Percentiles rank a stretch among this genome's conserved stretches.
Conservation (phyloP, 768 basidiomycete species). For the Leccinum disarticulatum region DNA sequence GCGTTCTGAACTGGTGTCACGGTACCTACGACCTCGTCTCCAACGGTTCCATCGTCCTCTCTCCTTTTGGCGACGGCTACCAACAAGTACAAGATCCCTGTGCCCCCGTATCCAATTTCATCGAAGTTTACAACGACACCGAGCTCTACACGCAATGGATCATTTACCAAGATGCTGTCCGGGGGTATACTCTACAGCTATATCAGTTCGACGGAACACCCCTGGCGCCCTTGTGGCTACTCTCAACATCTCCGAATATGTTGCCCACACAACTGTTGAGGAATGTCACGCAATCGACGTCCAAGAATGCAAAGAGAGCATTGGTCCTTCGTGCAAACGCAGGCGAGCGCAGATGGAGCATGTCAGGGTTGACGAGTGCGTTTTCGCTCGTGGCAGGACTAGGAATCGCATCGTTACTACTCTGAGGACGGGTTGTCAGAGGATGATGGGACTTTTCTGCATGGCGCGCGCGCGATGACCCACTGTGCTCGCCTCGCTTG, state of each 20-base stretch:
- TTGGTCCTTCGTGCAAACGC: slow-evolving; percentile 21
- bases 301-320: slow-evolving; percentile 13
- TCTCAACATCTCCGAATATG: slow-evolving; percentile 82
- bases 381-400: slow-evolving; percentile 17
- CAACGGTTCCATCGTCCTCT: slow-evolving; percentile 80
- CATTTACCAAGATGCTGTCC: slow-evolving; percentile 64
- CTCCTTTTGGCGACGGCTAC: slow-evolving; percentile 82
- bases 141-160: slow-evolving; percentile 66
- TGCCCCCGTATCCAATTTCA: slow-evolving; percentile 82
- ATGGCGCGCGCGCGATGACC: slow-evolving; percentile 3
- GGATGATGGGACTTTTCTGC: background rate
- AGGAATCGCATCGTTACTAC: slow-evolving; percentile 24
- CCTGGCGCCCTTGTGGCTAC: slow-evolving; percentile 64
- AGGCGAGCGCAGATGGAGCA: slow-evolving; percentile 25
- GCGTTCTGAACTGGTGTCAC: slow-evolving; percentile 87
- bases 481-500: background rate
- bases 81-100: slow-evolving; percentile 96
- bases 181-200: slow-evolving; percentile 71
- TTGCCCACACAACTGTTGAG: slow-evolving; percentile 69
- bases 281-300: slow-evolving; percentile 41
- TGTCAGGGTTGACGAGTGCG: slow-evolving; percentile 11
- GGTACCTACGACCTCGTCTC: slow-evolving; percentile 64
- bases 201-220: slow-evolving; percentile 79
- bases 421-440: slow-evolving; percentile 16
- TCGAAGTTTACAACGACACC: slow-evolving; percentile 78